Conservation (phyloP, 345 rosid species). For the Brassica napus region DNA sequence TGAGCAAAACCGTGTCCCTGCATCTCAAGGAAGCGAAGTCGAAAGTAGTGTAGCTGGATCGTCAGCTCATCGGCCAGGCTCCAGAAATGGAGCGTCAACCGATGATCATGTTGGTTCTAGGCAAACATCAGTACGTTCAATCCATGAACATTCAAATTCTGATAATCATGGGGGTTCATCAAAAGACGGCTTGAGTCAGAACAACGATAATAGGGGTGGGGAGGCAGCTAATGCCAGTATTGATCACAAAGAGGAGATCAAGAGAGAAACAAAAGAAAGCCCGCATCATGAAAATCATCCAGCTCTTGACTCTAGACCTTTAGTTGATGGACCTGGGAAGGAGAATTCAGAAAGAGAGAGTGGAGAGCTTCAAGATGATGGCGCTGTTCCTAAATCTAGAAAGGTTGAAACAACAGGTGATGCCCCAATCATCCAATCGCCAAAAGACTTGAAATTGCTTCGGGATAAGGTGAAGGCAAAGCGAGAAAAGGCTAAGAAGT, state of each 20-base stretch:
- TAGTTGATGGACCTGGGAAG: constrained; percentile 43
- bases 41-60: constrained; percentile 81
- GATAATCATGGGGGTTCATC: constrained; percentile 54
- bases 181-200: constrained; percentile 39
- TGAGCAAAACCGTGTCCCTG: constrained; percentile 82
- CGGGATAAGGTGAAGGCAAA: constrained; percentile 77
- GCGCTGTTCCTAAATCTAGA: constrained; percentile 45
- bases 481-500: constrained; percentile 64
- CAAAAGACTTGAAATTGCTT: constrained; percentile 70
- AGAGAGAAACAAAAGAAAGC: constrained; percentile 47
- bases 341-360: constrained; percentile 57
- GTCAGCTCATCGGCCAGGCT: constrained; percentile 47
- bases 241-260: constrained; percentile 57
- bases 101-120: constrained; percentile 50
- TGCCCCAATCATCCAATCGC: constrained; percentile 60
- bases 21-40: constrained; percentile 75
- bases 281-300: constrained; percentile 39
- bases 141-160: constrained; percentile 50
- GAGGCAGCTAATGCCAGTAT: constrained; percentile 70
- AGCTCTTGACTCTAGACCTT: constrained; percentile 44
- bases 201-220: constrained; percentile 58
- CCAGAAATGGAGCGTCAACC: constrained; percentile 51
- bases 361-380: constrained; percentile 56
- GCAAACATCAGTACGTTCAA: constrained; percentile 49
- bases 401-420: constrained; percentile 48